These are phyloP conservation scores for Nakaseomyces bracarensis DNA, from an alignment of 1,139 yeast genomes.

Conservation along the genomic window DNA sequence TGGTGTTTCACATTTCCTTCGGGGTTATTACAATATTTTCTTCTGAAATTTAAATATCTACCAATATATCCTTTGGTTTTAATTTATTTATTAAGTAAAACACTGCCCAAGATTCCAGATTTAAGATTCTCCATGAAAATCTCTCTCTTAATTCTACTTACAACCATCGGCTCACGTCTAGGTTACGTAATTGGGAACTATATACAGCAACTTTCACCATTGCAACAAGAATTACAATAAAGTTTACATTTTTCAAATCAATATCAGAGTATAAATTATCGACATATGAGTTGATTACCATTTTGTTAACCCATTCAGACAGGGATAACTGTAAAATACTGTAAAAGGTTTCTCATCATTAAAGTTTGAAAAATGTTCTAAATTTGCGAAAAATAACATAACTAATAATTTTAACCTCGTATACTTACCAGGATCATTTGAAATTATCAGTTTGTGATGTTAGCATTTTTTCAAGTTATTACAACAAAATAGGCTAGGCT, in stretches of 20 bases:
- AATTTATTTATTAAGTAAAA: too few species aligned
- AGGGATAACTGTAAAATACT: conserved; percentile 26
- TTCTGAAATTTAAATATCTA: not conserved
- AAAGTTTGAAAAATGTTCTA: conserved; percentile 4
- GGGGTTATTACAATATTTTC: not conserved
- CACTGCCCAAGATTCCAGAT: too few species aligned
- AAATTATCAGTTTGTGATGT: too few species aligned
- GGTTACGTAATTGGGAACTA: too few species aligned
- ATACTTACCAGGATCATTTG: not conserved
- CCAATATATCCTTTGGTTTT: not conserved
- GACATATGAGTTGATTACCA: conserved; percentile 22
- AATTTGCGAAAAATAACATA: conserved; percentile 8
- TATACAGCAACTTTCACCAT: not conserved
- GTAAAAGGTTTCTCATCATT: conserved; percentile 25
- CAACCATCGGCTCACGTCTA: too few species aligned
- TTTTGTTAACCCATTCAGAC: conserved; percentile 26
- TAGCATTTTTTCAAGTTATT: too few species aligned
- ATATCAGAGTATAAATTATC: conserved; percentile 20
- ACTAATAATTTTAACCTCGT: conserved; percentile 5
- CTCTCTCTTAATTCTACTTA: too few species aligned
- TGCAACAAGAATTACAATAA: not conserved
- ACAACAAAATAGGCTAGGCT: too few species aligned
- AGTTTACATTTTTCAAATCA: not conserved
- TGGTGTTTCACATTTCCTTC: not conserved
- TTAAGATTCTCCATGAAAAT: too few species aligned